phyloP scores from a whole-genome alignment of 129 eudicot genomes.

The Flaveria bidentis region DNA sequence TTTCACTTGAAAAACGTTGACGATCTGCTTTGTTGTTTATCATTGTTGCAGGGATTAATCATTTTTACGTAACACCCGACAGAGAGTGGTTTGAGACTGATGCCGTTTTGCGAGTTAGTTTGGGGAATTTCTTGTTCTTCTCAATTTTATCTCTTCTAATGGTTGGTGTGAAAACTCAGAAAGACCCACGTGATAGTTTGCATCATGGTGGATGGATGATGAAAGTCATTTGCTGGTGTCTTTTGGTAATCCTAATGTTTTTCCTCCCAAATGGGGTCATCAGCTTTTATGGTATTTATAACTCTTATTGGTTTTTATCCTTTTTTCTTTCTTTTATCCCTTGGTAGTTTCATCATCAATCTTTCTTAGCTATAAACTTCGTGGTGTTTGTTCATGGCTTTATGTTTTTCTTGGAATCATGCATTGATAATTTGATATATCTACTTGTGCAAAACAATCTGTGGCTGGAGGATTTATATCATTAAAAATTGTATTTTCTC shows the following conservation, averaged over 20 bases:
- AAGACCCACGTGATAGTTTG: conserved; percentile 92
- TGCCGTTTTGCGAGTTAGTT: conserved; percentile 97
- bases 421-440: background rate
- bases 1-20: background rate
- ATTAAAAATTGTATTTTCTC: background rate
- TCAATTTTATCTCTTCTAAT: conserved; percentile 72
- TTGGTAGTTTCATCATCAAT: background rate
- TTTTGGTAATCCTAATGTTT: conserved; percentile 85
- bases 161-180: conserved; percentile 93
- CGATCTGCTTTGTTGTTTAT: conserved; percentile 8
- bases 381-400: background rate
- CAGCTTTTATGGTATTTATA: conserved; percentile 79
- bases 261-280: conserved; percentile 88
- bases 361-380: conserved; percentile 2
- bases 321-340: background rate
- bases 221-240: conserved; percentile 89
- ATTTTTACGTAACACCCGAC: conserved; percentile 83
- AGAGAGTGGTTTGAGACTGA: conserved; percentile 99
- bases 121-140: conserved; percentile 95
- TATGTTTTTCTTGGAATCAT: background rate
- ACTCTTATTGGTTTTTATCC: background rate
- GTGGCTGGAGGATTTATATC: background rate
- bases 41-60: conserved; percentile 85
- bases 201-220: conserved; percentile 99
- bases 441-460: background rate